phyloP scores from a whole-genome alignment of 2,329 filamentous ascomycete genomes.

The Teratosphaeria nubilosa region DNA sequence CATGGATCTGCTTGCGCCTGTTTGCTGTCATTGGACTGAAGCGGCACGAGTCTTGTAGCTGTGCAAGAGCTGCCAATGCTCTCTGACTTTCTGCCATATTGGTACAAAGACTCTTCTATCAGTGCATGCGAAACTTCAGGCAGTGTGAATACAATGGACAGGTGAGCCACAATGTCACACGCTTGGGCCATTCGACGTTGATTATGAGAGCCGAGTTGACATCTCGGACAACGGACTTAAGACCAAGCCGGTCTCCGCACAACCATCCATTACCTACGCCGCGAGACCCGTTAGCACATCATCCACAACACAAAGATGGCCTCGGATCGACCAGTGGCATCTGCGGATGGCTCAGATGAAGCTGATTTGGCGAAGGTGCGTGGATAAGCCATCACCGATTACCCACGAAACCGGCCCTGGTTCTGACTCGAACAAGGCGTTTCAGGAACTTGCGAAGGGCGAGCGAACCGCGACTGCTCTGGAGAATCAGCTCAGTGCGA shows the following conservation, averaged over 20 bases:
- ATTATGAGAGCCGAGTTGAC: not conserved
- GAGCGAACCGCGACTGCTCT: constrained; percentile 46
- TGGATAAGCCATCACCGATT: not conserved
- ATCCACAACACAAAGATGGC: constrained; percentile 8
- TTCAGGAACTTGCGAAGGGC: constrained; percentile 43
- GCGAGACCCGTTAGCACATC: not conserved
- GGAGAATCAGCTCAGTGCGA: constrained; percentile 43
- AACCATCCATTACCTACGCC: not conserved
- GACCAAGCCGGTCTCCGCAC: not conserved
- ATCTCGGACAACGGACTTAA: not conserved
- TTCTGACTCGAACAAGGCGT: constrained; percentile 28
- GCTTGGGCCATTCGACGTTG: not conserved
- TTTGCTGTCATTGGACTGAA: not conserved
- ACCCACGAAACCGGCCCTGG: not conserved
- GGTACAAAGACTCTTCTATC: not conserved
- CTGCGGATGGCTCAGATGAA: constrained; percentile 12
- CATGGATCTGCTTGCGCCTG: not conserved
- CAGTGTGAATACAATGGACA: not conserved
- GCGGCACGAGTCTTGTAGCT: not conserved
- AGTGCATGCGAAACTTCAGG: not conserved
- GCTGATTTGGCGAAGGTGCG: constrained; percentile 19
- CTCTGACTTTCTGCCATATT: not conserved
- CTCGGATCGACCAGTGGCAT: constrained; percentile 11
- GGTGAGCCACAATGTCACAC: not conserved
- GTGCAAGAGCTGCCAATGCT: not conserved